Evolutionary conservation across 331 rosid genomes (phyloP), one percentile per base, ranked within the genome.

Genomic region (Quercus lobata): DNA sequence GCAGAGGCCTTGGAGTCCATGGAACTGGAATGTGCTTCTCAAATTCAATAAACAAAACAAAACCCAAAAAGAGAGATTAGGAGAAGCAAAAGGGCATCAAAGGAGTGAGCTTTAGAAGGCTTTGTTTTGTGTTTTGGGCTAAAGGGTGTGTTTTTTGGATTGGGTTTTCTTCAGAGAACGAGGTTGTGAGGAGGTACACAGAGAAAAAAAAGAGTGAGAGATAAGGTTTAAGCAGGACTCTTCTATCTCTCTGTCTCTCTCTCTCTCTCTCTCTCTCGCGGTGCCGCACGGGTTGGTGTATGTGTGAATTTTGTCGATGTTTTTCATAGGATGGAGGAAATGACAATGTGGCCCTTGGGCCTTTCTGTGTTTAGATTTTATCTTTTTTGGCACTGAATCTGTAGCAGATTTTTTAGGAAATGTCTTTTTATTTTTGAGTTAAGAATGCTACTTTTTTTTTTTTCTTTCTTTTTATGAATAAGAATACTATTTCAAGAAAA

Each of bases 1-100:
- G 86, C 78, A 27, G 88, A 37, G 29, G 73, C 79, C 73, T 79
- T 71, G 52, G 83, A 34, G 35, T 86, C 93, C 97, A 92, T 90
- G 63, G 79, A 71, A 34, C 69, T 21, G 19, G 25, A 35, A 37
- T 68, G 72, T 34, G 72, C 3, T 68, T 35, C 72, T 68, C 72
- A 49, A 49, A 6, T 49, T 49, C 21, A 24, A 60, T 2, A 24
- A 68, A 32, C 72, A 34, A 68, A 9, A 19, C 5, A 19, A 34
- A 66, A 66, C 35, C 15, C 72, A 46, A 11, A n/a, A 17, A 68
- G 27, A 14, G 30, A 49, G 55, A 49, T 32, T 24, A 15, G 17
- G 17, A 62, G n/a, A 17, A 6, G 1, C 16, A 17, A 66, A 17
- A 19, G 72, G 24, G 37, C 10, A 32, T 19, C 21, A 4, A 34